Percentiles rank a stretch among this genome's conserved stretches.
phyloP scores from a whole-genome alignment of 768 basidiomycete species.

The Boletus pseudopeckii region DNA sequence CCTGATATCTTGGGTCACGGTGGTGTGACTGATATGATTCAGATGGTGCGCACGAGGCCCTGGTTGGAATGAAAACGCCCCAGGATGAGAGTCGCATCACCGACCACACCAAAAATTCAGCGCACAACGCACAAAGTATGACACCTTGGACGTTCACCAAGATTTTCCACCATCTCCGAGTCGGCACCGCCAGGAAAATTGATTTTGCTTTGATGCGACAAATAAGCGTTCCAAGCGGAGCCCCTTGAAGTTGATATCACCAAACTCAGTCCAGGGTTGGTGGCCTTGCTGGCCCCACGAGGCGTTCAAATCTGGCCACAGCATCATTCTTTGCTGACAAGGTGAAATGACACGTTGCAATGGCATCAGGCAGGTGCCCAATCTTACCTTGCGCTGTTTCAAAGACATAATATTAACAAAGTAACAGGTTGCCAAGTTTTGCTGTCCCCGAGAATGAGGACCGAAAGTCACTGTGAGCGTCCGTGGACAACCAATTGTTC shows the following conservation, averaged over 20 bases:
- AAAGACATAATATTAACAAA: constrained; percentile 4
- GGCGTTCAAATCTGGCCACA: constrained; percentile 7
- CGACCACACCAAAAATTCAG: neutral
- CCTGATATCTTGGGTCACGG: neutral
- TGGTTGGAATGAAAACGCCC: neutral
- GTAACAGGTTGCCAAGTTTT: neutral
- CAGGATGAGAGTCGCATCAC: too few species aligned
- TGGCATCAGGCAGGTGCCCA: constrained; percentile 3
- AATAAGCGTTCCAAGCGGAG: neutral
- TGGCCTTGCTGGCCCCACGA: constrained; percentile 21
- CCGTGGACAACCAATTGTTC: constrained; percentile 4
- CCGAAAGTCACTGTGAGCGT: neutral
- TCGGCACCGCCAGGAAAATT: neutral
- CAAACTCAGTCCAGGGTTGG: neutral
- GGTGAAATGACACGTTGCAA: constrained; percentile 14
- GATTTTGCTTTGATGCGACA: neutral
- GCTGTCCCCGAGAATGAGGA: neutral
- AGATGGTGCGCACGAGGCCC: neutral
- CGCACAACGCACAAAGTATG: neutral
- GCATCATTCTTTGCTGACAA: neutral
- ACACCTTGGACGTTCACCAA: neutral
- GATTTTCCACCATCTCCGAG: too few species aligned
- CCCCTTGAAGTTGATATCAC: neutral
- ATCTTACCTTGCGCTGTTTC: constrained; percentile 1
- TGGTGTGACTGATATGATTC: neutral